These are phyloP conservation scores for Volutella citrinella DNA, from an alignment of 2,329 filamentous ascomycete genomes.

Conservation along the genomic window DNA sequence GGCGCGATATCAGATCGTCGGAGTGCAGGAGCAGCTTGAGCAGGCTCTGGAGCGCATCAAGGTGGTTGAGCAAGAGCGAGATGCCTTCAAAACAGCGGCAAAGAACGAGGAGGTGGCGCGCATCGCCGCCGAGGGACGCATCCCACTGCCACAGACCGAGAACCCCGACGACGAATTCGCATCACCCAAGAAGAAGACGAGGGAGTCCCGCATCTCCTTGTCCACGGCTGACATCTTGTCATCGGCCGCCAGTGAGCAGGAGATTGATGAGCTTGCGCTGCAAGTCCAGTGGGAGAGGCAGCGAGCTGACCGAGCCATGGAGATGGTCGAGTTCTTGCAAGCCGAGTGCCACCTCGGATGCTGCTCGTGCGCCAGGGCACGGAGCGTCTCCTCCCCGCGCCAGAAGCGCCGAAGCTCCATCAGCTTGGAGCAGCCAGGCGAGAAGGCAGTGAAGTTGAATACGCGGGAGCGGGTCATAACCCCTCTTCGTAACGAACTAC, in stretches of 20 bases:
- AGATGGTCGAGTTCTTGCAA: conserved; percentile 73
- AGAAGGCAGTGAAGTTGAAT: conserved; percentile 36
- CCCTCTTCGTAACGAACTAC: conserved; percentile 14
- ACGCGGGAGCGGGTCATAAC: conserved; percentile 15
- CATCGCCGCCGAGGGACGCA: conserved; percentile 68
- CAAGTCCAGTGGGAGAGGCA: conserved; percentile 58
- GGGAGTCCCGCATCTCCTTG: conserved; percentile 43
- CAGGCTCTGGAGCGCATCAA: conserved; percentile 61
- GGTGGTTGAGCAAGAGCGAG: conserved; percentile 69
- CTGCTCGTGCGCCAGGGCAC: conserved; percentile 56
- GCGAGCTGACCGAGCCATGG: conserved; percentile 65
- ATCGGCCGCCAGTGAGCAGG: conserved; percentile 54
- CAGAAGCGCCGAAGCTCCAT: conserved; percentile 22
- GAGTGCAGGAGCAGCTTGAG: conserved; percentile 64
- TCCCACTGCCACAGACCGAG: conserved; percentile 59
- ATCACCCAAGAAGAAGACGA: conserved; percentile 52
- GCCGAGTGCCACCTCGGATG: conserved; percentile 69
- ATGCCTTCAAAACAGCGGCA: conserved; percentile 68
- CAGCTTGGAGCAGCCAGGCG: conserved; percentile 21
- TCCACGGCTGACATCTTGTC: conserved; percentile 50
- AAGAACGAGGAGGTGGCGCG: conserved; percentile 71
- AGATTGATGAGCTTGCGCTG: conserved; percentile 54
- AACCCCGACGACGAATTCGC: conserved; percentile 59
- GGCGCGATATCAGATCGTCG: conserved; percentile 63
- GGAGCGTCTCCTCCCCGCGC: conserved; percentile 10